A percentile compares a stretch with the other conserved stretches of the same genome.
phyloP scores from a whole-genome alignment of 345 rosid genomes.

The Stellera chamaejasme region DNA sequence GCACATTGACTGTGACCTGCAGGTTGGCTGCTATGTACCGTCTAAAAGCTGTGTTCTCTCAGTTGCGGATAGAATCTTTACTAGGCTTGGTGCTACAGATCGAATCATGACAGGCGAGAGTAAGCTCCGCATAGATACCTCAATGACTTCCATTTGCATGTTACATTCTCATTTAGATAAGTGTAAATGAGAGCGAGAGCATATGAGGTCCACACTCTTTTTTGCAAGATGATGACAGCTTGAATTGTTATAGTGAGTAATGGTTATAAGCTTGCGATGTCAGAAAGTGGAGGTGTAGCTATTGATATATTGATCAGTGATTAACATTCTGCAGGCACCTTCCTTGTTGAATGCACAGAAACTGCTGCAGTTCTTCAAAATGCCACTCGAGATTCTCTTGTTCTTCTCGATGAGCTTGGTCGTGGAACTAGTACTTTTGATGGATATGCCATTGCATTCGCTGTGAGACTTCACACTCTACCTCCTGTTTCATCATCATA shows the following conservation, averaged over 20 bases:
- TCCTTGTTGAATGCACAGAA: constrained; percentile 86
- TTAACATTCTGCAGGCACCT: constrained; percentile 54
- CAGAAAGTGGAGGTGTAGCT: no score
- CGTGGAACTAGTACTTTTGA: constrained; percentile 98
- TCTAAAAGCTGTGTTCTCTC: constrained; percentile 59
- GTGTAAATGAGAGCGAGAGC: no score
- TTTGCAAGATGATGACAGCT: no score
- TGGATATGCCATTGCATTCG: constrained; percentile 93
- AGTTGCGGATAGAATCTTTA: constrained; percentile 76
- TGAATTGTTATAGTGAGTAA: no score
- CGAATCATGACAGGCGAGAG: constrained; percentile 96
- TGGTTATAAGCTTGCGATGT: no score
- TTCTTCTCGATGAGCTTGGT: constrained; percentile 90
- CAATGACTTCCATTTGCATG: not conserved
- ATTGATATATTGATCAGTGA: constrained; percentile 1
- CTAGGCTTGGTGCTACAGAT: constrained; percentile 89
- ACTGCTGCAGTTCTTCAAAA: constrained; percentile 94
- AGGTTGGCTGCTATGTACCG: constrained; percentile 89
- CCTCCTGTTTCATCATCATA: constrained; percentile 4
- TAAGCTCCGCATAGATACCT: constrained; percentile 27
- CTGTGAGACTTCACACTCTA: constrained; percentile 38
- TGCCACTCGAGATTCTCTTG: constrained; percentile 87
- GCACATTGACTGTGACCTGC: constrained; percentile 21
- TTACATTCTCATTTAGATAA: no score
- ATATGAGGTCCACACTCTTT: no score